These are phyloP conservation scores for Leptographium wingfieldii DNA, from an alignment of 2,329 filamentous ascomycete genomes.

Conservation along the genomic window DNA sequence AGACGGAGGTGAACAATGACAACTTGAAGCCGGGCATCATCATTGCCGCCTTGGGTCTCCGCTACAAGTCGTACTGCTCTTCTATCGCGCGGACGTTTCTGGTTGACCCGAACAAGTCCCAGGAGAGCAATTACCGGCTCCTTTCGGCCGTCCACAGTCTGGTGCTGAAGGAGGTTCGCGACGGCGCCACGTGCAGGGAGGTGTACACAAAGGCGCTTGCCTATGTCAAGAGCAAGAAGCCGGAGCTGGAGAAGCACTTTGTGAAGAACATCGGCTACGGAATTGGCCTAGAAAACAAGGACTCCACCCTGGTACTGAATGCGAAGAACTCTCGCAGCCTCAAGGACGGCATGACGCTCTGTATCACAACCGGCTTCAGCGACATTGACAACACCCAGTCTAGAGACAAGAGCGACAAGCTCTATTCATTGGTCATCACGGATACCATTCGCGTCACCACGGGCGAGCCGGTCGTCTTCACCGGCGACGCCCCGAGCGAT, in stretches of 20 bases:
- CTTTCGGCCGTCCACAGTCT: slow-evolving; percentile 72
- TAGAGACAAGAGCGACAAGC: slow-evolving; percentile 80
- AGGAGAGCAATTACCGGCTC: slow-evolving; percentile 89
- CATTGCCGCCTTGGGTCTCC: slow-evolving; percentile 77
- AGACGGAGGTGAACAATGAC: slow-evolving; percentile 66
- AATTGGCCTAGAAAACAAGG: slow-evolving; percentile 84
- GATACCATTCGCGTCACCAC: slow-evolving; percentile 85
- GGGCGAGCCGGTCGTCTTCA: slow-evolving; percentile 76
- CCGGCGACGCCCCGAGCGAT: slow-evolving; percentile 80
- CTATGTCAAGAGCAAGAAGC: slow-evolving; percentile 78
- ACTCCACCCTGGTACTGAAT: slow-evolving; percentile 71
- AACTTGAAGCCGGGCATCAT: slow-evolving; percentile 85
- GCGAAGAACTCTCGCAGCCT: slow-evolving; percentile 72
- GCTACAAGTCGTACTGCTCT: slow-evolving; percentile 93
- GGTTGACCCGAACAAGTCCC: slow-evolving; percentile 91
- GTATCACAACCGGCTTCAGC: slow-evolving; percentile 77
- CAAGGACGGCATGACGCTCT: slow-evolving; percentile 95
- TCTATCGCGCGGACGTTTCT: slow-evolving; percentile 88
- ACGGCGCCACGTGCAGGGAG: slow-evolving; percentile 77
- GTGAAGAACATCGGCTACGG: slow-evolving; percentile 84
- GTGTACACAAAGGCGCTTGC: slow-evolving; percentile 78
- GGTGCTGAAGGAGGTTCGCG: slow-evolving; percentile 82
- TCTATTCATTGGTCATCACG: slow-evolving; percentile 79
- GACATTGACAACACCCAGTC: slow-evolving; percentile 79
- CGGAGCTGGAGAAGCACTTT: slow-evolving; percentile 90